These are phyloP conservation scores for Angophora floribunda DNA, from an alignment of 345 rosid species.

Conservation along the genomic window DNA sequence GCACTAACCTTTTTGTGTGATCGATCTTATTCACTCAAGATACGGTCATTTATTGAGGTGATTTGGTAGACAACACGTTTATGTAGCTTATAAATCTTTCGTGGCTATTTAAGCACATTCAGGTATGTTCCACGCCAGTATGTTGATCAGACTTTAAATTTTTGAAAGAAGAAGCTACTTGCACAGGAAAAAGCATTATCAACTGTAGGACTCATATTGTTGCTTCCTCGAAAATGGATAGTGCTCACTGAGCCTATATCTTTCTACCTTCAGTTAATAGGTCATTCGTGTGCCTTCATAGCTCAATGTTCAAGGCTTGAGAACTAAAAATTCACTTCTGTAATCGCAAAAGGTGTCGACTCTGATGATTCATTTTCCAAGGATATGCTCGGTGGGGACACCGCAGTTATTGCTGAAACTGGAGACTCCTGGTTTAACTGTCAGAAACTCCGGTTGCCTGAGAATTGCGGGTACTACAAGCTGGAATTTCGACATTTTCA, in stretches of 20 bases:
- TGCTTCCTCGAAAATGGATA: neutral
- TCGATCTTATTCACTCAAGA: neutral
- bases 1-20: neutral
- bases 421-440: constrained; percentile 86
- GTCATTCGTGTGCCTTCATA: neutral
- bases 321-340: neutral
- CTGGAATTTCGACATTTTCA: neutral
- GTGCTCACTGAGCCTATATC: neutral
- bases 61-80: neutral
- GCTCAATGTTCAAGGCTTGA: neutral
- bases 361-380: neutral
- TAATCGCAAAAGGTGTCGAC: neutral
- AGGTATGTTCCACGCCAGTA: constrained; percentile 21
- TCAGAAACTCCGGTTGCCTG: constrained; percentile 64
- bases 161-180: neutral
- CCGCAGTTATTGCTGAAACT: constrained; percentile 65
- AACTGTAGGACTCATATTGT: neutral
- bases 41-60: neutral
- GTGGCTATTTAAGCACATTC: constrained; percentile 55
- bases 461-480: constrained; percentile 51
- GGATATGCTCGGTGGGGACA: constrained; percentile 40
- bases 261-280: neutral
- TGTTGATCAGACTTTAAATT: neutral
- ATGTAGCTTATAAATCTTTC: neutral
- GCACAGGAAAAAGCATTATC: neutral